Conservation (phyloP, 129 eudicot genomes). For the Flaveria sonorensis region DNA sequence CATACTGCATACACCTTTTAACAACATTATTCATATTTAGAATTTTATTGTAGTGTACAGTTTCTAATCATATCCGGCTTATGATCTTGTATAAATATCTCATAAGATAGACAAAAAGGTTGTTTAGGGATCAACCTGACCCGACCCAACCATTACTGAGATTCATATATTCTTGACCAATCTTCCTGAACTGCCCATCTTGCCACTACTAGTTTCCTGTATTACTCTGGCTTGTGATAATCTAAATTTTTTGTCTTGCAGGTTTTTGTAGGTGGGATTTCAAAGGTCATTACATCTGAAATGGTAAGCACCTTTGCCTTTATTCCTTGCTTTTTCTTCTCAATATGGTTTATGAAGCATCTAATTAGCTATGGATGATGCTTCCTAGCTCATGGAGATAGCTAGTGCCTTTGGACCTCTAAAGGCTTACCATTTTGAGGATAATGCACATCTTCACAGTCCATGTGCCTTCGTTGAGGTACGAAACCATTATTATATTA, state of each 20-base stretch:
- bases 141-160: background rate
- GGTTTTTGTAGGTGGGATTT: slow-evolving; percentile 92
- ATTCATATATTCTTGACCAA: background rate
- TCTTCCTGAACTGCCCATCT: background rate
- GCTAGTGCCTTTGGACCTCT: slow-evolving; percentile 83
- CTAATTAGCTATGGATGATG: slow-evolving; percentile 18
- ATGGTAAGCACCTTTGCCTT: slow-evolving; percentile 53
- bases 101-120: background rate
- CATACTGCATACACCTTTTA: background rate
- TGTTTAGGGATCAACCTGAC: background rate
- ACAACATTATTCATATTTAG: background rate
- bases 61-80: background rate
- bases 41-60: background rate
- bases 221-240: slow-evolving; percentile 2
- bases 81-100: background rate
- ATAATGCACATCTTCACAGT: slow-evolving; percentile 45
- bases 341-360: background rate
- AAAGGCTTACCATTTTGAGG: slow-evolving; percentile 73
- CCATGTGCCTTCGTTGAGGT: slow-evolving; percentile 93
- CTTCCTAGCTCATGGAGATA: slow-evolving; percentile 78
- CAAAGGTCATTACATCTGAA: slow-evolving; percentile 65
- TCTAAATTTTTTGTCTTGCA: slow-evolving; percentile 26
- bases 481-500: background rate
- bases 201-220: background rate
- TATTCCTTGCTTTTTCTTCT: background rate